Base-by-base conservation (phyloP, 352 stramenopile genomes). In the Pythium dissotocum region DNA sequence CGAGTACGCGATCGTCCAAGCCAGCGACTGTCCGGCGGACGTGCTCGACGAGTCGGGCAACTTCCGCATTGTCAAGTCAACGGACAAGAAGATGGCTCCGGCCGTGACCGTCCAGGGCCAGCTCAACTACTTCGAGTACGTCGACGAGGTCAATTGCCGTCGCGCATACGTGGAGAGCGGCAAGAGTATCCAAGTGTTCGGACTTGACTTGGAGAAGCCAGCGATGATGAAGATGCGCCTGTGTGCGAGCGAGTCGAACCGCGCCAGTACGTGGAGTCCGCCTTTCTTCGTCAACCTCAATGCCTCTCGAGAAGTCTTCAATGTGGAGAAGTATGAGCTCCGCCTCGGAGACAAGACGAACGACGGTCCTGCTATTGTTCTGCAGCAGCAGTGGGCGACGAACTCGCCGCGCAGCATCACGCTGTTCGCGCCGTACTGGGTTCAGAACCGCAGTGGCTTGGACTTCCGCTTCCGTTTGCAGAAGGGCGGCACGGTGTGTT, bases 1-100 rank as follows among this genome's bases (percentile, higher is more conserved):
- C 42, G 88, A 96, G 61, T 96, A 95, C 65, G 79, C 74, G 4
- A 91, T 96, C 65, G 88, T 96, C 4, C 88, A 96, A 58, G 49
- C 80, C 2, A 49, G 67, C 32, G 88, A 96, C 70, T 94, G 87
- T n/a, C 85, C 85, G 0, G 70, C 28, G 2, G 79, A 93, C 6
- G 69, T 72, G 40, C 61, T 94, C 51, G 87, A 89, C 33, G 75
- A 35, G 42, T 86, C 85, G n/a, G 76, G 78, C 2, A 64, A 84
- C 16, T 91, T 94, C 55, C 77, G 75, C 13, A 42, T 89, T 49
- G 56, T 72, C 28, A 62, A 75, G 10, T 5, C 28, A 4, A 71
- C 60, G 7, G 63, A 57, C 33, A 59, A 66, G 12, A 91, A 84
- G 53, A 75, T 72, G n/a, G 79, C 71, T 44, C 64, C 72, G 48